Evolutionary conservation across 2,329 filamentous ascomycete species (phyloP).

Genomic region (Zymoseptoria pseudotritici): DNA sequence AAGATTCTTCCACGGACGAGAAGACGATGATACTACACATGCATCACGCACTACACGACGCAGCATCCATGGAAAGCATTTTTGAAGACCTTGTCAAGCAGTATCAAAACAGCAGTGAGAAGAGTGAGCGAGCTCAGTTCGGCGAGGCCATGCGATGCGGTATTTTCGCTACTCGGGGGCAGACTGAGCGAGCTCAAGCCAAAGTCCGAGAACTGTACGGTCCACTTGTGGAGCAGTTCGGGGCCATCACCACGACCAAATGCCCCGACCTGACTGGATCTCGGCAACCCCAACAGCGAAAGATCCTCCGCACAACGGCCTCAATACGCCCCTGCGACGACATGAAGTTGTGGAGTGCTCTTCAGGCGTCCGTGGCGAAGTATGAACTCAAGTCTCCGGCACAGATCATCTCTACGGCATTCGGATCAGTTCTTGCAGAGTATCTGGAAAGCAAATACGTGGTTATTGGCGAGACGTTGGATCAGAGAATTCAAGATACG

Average conservation of each 20-base stretch:
- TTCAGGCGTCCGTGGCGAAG: not conserved
- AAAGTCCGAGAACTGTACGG: not conserved
- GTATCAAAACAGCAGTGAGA: not conserved
- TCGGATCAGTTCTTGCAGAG: not conserved
- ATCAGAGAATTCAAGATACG: not conserved
- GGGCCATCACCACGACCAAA: not conserved
- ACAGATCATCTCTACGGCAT: not conserved
- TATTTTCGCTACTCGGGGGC: not conserved
- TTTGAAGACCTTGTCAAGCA: not conserved
- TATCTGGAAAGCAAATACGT: constrained; percentile 1
- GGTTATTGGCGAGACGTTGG: not conserved
- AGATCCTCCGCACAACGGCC: not conserved
- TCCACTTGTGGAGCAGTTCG: not conserved
- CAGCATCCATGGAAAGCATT: not conserved
- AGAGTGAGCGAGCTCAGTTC: not conserved
- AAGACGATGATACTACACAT: not conserved
- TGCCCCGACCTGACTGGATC: not conserved
- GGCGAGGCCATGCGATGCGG: not conserved
- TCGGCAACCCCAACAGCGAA: not conserved
- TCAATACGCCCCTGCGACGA: not conserved
- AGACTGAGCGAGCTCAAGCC: not conserved
- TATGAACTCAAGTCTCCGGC: not conserved
- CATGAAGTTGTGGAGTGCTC: not conserved
- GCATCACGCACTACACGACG: not conserved
- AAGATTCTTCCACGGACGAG: not conserved